These are phyloP conservation scores for Pyrrhoderma noxium DNA, from an alignment of 1,284 basidiomycete genomes.

Conservation along the genomic window DNA sequence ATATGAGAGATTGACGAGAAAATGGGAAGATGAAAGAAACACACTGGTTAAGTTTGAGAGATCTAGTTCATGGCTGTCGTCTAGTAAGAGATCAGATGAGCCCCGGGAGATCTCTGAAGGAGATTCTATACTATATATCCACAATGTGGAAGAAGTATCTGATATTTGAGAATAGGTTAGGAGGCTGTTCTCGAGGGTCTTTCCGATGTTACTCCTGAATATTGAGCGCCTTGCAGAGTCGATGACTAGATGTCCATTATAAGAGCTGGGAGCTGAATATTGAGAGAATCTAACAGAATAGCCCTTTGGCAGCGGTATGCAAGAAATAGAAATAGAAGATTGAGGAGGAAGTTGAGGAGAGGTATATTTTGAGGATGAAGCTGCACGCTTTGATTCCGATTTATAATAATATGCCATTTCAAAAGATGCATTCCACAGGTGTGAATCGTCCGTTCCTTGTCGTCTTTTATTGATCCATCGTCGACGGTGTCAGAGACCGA, in stretches of 20 bases:
- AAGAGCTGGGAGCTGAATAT: constrained; percentile 32
- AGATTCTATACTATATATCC: constrained; percentile 43
- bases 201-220: constrained; percentile 31
- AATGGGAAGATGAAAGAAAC: constrained; percentile 23
- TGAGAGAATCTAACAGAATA: constrained; percentile 39
- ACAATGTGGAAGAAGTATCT: constrained; percentile 35
- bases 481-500: not conserved
- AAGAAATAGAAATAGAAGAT: constrained; percentile 13
- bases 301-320: constrained; percentile 16
- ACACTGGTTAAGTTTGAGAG: constrained; percentile 46
- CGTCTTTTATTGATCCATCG: not conserved
- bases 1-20: not conserved
- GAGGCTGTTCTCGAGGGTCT: constrained; percentile 39
- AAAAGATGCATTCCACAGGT: too few species aligned
- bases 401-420: too few species aligned
- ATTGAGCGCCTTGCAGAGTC: constrained; percentile 50
- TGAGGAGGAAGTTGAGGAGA: constrained; percentile 27
- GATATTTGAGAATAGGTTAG: constrained; percentile 43
- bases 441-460: too few species aligned
- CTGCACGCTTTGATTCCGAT: too few species aligned
- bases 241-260: constrained; percentile 35
- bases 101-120: constrained; percentile 18
- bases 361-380: constrained; percentile 28
- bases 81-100: too few species aligned
- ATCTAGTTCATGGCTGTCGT: constrained; percentile 21